Percentiles rank a stretch among this genome's conserved stretches.
phyloP scores from a whole-genome alignment of 345 rosid species.

The Leavenworthia alabamica region DNA sequence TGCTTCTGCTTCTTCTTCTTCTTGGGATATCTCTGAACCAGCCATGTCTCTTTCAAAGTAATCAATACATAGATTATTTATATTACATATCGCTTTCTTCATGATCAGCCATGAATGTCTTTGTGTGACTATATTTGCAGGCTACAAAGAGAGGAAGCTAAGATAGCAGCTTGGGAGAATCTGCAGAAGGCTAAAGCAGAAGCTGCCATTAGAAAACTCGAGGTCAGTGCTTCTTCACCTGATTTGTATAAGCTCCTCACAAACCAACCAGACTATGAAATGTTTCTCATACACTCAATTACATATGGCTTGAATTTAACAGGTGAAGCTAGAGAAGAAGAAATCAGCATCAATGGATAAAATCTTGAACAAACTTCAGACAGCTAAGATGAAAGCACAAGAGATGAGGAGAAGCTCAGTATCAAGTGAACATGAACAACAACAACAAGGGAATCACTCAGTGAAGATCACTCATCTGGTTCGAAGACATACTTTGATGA shows the following conservation, averaged over 20 bases:
- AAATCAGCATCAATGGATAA: constrained; percentile 75
- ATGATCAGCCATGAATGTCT: background rate
- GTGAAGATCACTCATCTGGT: constrained; percentile 34
- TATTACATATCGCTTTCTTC: background rate
- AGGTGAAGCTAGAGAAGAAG: constrained; percentile 92
- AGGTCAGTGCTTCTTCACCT: constrained; percentile 43
- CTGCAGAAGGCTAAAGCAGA: constrained; percentile 97
- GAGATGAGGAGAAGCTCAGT: constrained; percentile 61
- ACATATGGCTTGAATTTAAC: too few species aligned
- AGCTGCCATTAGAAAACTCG: constrained; percentile 81
- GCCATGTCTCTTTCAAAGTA: constrained; percentile 62
- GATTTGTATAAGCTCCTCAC: background rate
- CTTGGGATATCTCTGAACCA: constrained; percentile 58
- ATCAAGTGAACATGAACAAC: constrained; percentile 26
- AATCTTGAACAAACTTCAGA: constrained; percentile 64
- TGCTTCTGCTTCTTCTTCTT: constrained; percentile 35
- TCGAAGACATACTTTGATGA: constrained; percentile 30
- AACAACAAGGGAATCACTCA: too few species aligned
- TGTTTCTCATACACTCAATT: background rate
- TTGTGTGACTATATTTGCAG: constrained; percentile 32
- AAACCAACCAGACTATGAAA: background rate
- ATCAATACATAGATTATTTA: background rate
- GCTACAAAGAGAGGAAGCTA: constrained; percentile 78
- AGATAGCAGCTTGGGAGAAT: constrained; percentile 94
- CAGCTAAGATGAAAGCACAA: constrained; percentile 57